Evolutionary conservation across 106 monocot genomes (phyloP), one percentile per base, ranked within the genome.

Genomic region (Chionographis japonica): DNA sequence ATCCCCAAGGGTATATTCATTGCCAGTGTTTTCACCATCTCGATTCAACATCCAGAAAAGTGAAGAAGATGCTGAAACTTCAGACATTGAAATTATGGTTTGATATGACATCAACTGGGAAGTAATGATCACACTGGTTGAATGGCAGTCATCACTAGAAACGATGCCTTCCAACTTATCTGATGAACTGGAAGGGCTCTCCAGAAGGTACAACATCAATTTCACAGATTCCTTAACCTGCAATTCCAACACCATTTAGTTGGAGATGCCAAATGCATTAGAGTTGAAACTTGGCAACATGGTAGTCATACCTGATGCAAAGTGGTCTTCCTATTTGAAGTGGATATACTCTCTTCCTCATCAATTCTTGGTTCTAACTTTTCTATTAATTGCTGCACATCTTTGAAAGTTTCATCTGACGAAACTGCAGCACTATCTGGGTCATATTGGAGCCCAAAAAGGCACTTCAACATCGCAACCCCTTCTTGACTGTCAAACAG

Each of bases 371-470:
- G 70, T 18, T 92, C 72, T 46, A 93, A 70, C 37, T 65, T 43
- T 67, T 60, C 35, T 57, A 81, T 66, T 61, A 93, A 51, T 37
- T 83, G 63, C 63, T 59, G 60, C 13, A 85, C 52, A 80, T 83
- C 77, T 4, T 83, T 75, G 20, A 77, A 57, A 16, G 56, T 80
- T 40, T 85, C 89, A 46, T 74, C 76, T 54, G 65, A 67, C 72
- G 80, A 72, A 56, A 50, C 61, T 58, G 16, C 65, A 60, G 51
- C 58, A 60, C 52, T 63, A 68, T 66, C 74, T 38, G 36, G 46
- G 74, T 72, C 80, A 73, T 56, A 20, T 17, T 86, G 64, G 38
- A 93, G 77, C 42, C 93, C 98, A 76, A 90, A 93, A 69, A 98
- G 90, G 49, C 54, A 79, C 69, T 70, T 93, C 74, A 93, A 55